Evolutionary conservation across 2,329 filamentous ascomycete genomes (phyloP).

Genomic region (Coleophoma crateriformis): DNA sequence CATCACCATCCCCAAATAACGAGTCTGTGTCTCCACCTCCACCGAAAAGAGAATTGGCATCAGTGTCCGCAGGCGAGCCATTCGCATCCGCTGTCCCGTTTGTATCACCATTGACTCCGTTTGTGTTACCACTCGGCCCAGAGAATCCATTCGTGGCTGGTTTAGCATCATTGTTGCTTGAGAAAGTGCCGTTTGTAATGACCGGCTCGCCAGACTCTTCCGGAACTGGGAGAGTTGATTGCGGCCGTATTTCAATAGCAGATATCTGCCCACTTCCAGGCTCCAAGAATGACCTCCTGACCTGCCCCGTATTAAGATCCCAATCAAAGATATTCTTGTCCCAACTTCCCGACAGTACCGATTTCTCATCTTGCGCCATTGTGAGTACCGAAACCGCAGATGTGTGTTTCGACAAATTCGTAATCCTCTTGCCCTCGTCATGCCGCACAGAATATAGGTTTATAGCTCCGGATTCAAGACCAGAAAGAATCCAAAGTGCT

Average conservation of each 20-base stretch:
- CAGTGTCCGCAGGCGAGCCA: constrained; percentile 56
- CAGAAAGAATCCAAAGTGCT: constrained; percentile 86
- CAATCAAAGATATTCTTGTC: constrained; percentile 92
- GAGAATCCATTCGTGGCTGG: constrained; percentile 48
- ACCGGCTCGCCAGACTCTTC: constrained; percentile 59
- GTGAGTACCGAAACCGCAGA: constrained; percentile 88
- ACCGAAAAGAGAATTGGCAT: constrained; percentile 67
- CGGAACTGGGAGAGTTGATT: constrained; percentile 70
- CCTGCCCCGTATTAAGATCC: constrained; percentile 83
- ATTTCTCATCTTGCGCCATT: constrained; percentile 78
- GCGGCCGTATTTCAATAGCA: constrained; percentile 77
- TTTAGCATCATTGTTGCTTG: constrained; percentile 63
- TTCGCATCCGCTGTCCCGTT: constrained; percentile 33
- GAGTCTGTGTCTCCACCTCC: constrained; percentile 71
- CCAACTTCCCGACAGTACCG: constrained; percentile 89
- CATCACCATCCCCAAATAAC: constrained; percentile 71
- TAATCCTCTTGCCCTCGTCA: constrained; percentile 87
- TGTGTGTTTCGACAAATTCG: constrained; percentile 74
- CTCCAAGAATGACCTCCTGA: constrained; percentile 74
- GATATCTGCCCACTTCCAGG: constrained; percentile 80
- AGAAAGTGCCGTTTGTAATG: constrained; percentile 61
- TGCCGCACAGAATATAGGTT: constrained; percentile 91
- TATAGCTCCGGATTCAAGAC: constrained; percentile 84
- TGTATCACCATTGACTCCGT: constrained; percentile 28
- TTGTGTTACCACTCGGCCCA: constrained; percentile 20